phyloP scores from a whole-genome alignment of 2,329 filamentous ascomycete genomes.

The Alternaria sp. region DNA sequence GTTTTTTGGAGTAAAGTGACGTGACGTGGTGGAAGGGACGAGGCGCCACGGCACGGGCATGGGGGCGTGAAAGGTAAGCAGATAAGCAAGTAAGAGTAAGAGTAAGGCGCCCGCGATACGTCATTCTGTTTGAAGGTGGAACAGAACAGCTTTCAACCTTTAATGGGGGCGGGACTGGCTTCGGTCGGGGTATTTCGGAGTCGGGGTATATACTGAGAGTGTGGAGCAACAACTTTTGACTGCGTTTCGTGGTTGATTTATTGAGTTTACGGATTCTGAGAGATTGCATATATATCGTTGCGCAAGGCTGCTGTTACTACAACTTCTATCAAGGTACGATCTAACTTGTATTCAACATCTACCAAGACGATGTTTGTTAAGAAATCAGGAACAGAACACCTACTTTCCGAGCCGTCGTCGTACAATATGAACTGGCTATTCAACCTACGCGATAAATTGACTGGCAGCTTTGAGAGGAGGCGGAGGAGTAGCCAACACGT shows the following conservation, averaged over 20 bases:
- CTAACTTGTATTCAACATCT: neutral
- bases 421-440: neutral
- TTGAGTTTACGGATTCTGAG: too few relatives aligned
- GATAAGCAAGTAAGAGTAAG: neutral
- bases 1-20: neutral
- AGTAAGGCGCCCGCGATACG: too few relatives aligned
- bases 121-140: neutral
- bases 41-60: neutral
- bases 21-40: neutral
- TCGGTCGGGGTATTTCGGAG: neutral
- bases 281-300: neutral
- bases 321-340: neutral
- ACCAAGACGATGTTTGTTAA: neutral
- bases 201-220: neutral
- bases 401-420: neutral
- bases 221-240: too few relatives aligned
- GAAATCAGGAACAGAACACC: neutral
- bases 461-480: neutral
- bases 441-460: neutral
- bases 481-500: neutral
- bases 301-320: neutral
- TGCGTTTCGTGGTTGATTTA: neutral
- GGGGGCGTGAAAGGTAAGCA: neutral
- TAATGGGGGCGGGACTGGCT: neutral
- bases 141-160: neutral